A percentile compares a stretch with the other conserved stretches of the same genome.
These are phyloP conservation scores for Fusarium sp. DNA, from an alignment of 2,329 filamentous ascomycete species.

Conservation along the genomic window DNA sequence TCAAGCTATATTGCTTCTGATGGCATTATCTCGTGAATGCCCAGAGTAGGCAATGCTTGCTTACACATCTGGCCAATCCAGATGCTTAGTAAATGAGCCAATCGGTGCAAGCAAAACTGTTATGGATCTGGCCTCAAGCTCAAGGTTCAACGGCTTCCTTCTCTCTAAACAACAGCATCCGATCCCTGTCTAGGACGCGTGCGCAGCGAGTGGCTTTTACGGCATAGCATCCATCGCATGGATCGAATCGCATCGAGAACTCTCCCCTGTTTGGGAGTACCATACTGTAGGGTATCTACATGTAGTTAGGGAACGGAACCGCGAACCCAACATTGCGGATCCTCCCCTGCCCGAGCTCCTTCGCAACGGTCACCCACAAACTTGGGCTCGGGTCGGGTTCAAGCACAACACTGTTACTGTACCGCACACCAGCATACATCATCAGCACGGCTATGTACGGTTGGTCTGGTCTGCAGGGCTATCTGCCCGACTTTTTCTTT, in stretches of 20 bases:
- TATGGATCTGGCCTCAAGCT: background rate
- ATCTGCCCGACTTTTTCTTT: background rate
- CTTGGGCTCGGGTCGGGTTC: conserved; percentile 24
- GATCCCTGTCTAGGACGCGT: conserved; percentile 17
- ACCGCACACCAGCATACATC: conserved; percentile 19
- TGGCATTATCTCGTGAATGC: background rate
- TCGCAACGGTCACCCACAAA: conserved; percentile 38
- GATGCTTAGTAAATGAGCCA: conserved; percentile 11
- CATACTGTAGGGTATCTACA: background rate
- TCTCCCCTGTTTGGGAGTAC: background rate
- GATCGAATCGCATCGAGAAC: conserved; percentile 3
- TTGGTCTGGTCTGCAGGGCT: conserved; percentile 1
- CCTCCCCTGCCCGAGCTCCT: conserved; percentile 29
- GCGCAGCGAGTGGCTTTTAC: conserved; percentile 12
- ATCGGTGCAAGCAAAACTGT: conserved; percentile 20
- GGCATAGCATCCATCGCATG: background rate
- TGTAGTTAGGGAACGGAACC: background rate
- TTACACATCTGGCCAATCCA: background rate
- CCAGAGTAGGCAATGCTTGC: conserved; percentile 18
- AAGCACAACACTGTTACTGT: conserved; percentile 13
- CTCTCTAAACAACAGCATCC: conserved; percentile 3
- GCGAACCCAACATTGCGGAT: conserved; percentile 29
- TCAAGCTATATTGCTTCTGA: background rate
- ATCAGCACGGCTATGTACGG: conserved; percentile 32
- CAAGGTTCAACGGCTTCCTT: background rate